Base-by-base conservation (phyloP, 768 basidiomycete species). In the Termitomyces sp. region DNA sequence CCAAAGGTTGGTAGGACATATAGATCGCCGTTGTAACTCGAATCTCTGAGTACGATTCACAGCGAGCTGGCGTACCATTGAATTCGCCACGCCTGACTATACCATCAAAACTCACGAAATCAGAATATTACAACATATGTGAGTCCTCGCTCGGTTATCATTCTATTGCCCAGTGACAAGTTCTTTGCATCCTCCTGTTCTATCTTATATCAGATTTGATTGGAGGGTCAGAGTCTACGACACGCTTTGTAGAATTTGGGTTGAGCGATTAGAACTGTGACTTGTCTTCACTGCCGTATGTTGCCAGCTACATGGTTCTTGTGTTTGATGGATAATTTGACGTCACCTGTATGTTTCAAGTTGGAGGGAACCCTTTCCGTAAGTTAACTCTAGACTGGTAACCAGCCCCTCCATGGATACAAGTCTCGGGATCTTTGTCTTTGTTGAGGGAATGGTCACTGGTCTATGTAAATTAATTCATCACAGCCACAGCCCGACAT, bases 61-160 rank as follows among this genome's bases (percentile, higher is more conserved):
- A 70, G 71, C 63, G 69, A 48, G 65, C 67, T 14, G 71, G 70
- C 5, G 61, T 65, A 40, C 62, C 71, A 21, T 35, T 71, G 39
- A 39, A 64, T 25, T 61, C 66, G n/a, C 47, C 59, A 4, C 43
- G 64, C 14, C 59, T 66, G 28, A 61, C 58, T 11, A 52, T 68
- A 46, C 66, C 68, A n/a, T 44, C 34, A 5, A 61, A 67, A 59
- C 59, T 69, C n/a, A 64, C 67, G 2, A 68, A 57, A 30, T 60
- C 64, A 43, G 67, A 71, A 52, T 70, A 63, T 54, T 72, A 72
- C 54, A 59, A 67, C 39, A 60, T 61, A 11, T 68, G 71, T 71
- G 50, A 67, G 68, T 44, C 5, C 19, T 34, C 17, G 19, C n/a
- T 32, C 23, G 35, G 35, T 30, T 16, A 14, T 43, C 2, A n/a